Evolutionary conservation across 768 basidiomycete species (phyloP).

Genomic region (Rhodocollybia butyracea): DNA sequence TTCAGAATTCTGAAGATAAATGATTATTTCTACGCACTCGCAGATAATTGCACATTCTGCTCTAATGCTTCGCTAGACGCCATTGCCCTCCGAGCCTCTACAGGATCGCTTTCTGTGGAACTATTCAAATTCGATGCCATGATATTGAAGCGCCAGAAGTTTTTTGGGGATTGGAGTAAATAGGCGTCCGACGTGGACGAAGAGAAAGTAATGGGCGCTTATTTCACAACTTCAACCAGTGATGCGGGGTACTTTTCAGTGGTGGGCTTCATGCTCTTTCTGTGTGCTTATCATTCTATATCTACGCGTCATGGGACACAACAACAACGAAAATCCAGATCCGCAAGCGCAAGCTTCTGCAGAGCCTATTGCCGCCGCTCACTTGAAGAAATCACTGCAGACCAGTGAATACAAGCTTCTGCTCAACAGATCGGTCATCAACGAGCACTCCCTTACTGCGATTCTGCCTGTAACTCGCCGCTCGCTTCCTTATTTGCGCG

Average conservation of each 20-base stretch:
- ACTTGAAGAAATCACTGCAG: too few species aligned
- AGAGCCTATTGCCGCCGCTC: background rate
- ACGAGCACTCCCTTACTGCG: constrained; percentile 1
- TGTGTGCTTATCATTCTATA: background rate
- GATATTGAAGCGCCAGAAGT: background rate
- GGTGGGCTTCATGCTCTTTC: background rate
- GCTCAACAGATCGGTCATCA: background rate
- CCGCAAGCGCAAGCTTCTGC: background rate
- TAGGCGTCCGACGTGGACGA: background rate
- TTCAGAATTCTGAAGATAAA: background rate
- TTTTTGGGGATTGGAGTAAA: background rate
- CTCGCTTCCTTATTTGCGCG: background rate
- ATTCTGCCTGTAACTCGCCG: constrained; percentile 1
- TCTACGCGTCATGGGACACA: background rate
- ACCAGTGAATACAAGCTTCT: background rate
- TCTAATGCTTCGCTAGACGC: constrained; percentile 27
- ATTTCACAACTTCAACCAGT: background rate
- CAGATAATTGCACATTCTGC: constrained; percentile 17
- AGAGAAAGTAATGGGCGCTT: background rate
- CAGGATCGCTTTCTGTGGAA: constrained; percentile 33
- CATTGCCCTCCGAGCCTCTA: constrained; percentile 48
- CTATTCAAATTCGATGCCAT: constrained; percentile 6
- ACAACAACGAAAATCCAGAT: background rate
- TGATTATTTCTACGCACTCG: constrained; percentile 19
- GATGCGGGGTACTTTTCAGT: background rate